Evolutionary conservation across 2,329 filamentous ascomycete species (phyloP).

Genomic region (Celoporthe dispersa): DNA sequence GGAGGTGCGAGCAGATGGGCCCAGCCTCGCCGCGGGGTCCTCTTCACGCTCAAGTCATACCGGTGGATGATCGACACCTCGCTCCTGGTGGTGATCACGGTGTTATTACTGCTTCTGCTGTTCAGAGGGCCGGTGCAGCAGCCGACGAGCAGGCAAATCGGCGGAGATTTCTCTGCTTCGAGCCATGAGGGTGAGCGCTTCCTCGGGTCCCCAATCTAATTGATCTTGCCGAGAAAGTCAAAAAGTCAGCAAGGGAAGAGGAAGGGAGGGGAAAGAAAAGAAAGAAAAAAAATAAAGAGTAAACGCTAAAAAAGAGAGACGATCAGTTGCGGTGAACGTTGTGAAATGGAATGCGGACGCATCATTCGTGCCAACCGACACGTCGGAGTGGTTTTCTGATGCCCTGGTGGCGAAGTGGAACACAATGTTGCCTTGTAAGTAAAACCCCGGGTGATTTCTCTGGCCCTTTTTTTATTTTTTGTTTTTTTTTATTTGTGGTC

Average conservation of each 20-base stretch:
- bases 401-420: slow-evolving; percentile 45
- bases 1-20: slow-evolving; percentile 25
- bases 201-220: no score
- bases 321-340: slow-evolving; percentile 42
- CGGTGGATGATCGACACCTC: slow-evolving; percentile 40
- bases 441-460: neutral
- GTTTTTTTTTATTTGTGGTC: neutral
- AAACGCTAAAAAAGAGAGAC: slow-evolving; percentile 12
- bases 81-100: slow-evolving; percentile 40
- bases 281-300: no score
- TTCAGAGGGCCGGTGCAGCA: slow-evolving; percentile 26
- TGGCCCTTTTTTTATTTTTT: neutral
- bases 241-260: no score
- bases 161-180: slow-evolving; percentile 44
- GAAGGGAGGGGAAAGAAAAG: no score
- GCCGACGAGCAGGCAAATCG: slow-evolving; percentile 41
- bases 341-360: slow-evolving; percentile 45
- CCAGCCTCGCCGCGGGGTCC: slow-evolving; percentile 24
- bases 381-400: slow-evolving; percentile 45
- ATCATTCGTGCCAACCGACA: slow-evolving; percentile 45
- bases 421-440: slow-evolving; percentile 45
- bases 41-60: slow-evolving; percentile 32
- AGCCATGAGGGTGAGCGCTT: slow-evolving; percentile 41
- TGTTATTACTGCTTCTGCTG: slow-evolving; percentile 34
- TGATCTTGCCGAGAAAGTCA: slow-evolving; percentile 4